Conservation (phyloP, 2,329 filamentous ascomycete species). For the Talaromyces sp. region DNA sequence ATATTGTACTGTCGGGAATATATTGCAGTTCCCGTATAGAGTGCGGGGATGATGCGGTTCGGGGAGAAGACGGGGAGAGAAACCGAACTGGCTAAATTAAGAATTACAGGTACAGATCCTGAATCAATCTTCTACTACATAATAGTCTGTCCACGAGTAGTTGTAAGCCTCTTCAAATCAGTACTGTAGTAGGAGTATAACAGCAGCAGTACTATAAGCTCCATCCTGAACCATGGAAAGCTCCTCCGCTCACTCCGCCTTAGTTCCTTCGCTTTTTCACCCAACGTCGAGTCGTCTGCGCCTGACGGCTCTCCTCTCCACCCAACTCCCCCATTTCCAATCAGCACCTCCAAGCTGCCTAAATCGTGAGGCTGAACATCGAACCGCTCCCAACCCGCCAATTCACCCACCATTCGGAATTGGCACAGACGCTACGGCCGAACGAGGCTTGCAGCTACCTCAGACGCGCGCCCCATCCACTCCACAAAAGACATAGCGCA, state of each 20-base stretch:
- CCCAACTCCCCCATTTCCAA: conserved; percentile 2
- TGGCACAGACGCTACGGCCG: conserved; percentile 13
- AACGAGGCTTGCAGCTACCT: conserved; percentile 14
- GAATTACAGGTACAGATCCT: background rate
- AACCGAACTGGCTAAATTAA: background rate
- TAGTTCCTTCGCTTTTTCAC: conserved; percentile 15
- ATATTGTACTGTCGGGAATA: background rate
- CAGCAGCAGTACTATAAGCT: too few relatives aligned
- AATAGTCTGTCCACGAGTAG: background rate
- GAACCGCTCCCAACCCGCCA: background rate
- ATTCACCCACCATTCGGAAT: conserved; percentile 10
- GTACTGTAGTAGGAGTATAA: too few relatives aligned
- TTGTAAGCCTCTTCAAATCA: too few relatives aligned
- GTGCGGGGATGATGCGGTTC: background rate
- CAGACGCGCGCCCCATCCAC: conserved; percentile 16
- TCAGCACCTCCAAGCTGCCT: conserved; percentile 32
- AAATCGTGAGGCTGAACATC: conserved; percentile 44
- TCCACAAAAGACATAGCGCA: conserved; percentile 11
- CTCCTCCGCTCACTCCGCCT: conserved; percentile 24
- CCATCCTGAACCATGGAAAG: conserved; percentile 34
- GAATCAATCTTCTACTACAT: too few relatives aligned
- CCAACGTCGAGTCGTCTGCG: background rate
- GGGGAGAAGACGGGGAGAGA: conserved; percentile 4
- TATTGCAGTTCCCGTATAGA: background rate
- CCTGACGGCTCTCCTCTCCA: conserved; percentile 2